Conservation (phyloP, 768 basidiomycete species). For the Baorangia bicolor region DNA sequence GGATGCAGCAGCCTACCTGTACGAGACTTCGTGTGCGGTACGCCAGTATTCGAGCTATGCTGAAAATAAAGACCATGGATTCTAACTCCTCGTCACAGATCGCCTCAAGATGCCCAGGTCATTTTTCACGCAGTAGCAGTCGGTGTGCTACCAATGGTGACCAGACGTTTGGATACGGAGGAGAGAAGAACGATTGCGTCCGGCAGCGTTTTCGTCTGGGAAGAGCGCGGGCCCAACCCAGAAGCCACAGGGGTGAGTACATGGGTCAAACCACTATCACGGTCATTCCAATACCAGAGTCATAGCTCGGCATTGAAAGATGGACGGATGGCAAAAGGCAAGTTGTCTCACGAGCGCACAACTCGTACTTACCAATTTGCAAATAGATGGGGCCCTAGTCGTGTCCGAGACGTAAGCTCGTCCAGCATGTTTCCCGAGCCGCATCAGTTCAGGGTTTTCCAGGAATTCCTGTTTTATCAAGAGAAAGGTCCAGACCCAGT, state of each 20-base stretch:
- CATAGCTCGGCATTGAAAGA: conserved; percentile 70
- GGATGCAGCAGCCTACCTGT: conserved; percentile 71
- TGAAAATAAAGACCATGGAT: background rate
- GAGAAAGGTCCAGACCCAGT: conserved; percentile 58
- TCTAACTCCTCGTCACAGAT: conserved; percentile 31
- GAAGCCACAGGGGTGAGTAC: conserved; percentile 63
- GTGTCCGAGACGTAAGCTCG: conserved; percentile 66
- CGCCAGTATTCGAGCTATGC: background rate
- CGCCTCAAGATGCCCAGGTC: conserved; percentile 64
- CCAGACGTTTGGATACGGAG: conserved; percentile 71
- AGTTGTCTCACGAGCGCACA: background rate
- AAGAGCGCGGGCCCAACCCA: conserved; percentile 68
- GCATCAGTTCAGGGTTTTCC: conserved; percentile 5
- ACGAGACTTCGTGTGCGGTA: conserved; percentile 54
- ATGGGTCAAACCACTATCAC: conserved; percentile 2
- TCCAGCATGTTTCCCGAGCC: background rate
- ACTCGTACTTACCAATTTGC: background rate
- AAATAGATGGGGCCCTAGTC: conserved; percentile 71
- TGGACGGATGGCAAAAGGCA: conserved; percentile 73
- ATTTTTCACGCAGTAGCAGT: conserved; percentile 73
- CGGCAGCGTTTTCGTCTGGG: conserved; percentile 81
- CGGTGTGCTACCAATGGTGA: conserved; percentile 60
- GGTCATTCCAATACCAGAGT: conserved; percentile 1
- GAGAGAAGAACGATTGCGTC: conserved; percentile 69
- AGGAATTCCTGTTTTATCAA: conserved; percentile 80